Evolutionary conservation across 2,329 filamentous ascomycete genomes (phyloP).

Genomic region (Elsinoe necatrix): DNA sequence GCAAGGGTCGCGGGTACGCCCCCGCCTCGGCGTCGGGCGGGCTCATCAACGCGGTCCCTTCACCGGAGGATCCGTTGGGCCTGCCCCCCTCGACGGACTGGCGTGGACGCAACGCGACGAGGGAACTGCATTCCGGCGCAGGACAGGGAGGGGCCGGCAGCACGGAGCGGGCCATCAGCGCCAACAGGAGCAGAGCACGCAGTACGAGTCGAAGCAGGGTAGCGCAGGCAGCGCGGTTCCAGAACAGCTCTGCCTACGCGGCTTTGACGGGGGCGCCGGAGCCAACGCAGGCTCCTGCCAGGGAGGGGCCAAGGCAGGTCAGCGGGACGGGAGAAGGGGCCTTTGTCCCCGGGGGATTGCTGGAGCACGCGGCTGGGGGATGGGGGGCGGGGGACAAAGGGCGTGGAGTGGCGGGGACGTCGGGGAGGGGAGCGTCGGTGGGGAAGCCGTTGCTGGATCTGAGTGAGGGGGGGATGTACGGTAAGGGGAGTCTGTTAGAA

Average conservation of each 20-base stretch:
- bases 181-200: not conserved
- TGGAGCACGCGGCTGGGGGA: constrained; percentile 32
- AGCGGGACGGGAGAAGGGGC: constrained; percentile 23
- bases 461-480: constrained; percentile 36
- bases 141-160: not conserved
- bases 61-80: constrained; percentile 34
- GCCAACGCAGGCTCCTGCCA: not conserved
- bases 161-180: constrained; percentile 16
- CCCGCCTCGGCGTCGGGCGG: constrained; percentile 33
- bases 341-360: constrained; percentile 39
- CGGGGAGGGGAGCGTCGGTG: constrained; percentile 33
- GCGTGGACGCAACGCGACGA: constrained; percentile 28
- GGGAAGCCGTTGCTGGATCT: constrained; percentile 40
- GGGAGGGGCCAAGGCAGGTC: not conserved
- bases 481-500: constrained; percentile 41
- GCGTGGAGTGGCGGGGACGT: constrained; percentile 39
- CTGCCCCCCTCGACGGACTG: constrained; percentile 39
- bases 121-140: not conserved
- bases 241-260: constrained; percentile 1
- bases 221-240: constrained; percentile 4
- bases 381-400: constrained; percentile 29
- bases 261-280: constrained; percentile 12
- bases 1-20: constrained; percentile 43
- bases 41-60: constrained; percentile 40
- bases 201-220: not conserved